These are phyloP conservation scores for Phytophthora idaei DNA, from an alignment of 352 stramenopile species.

Conservation along the genomic window DNA sequence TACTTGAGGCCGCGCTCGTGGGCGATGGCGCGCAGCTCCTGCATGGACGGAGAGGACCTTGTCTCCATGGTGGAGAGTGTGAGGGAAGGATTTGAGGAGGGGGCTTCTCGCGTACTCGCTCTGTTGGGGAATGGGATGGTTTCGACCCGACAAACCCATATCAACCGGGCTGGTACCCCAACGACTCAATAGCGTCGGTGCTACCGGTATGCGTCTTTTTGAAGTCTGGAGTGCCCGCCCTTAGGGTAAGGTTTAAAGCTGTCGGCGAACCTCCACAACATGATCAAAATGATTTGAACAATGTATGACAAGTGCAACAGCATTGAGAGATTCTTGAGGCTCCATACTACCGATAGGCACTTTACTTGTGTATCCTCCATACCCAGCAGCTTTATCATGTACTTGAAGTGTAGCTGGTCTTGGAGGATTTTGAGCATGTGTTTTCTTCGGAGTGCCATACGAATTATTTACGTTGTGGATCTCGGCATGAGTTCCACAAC, in stretches of 20 bases:
- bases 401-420: background rate
- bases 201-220: constrained; percentile 32
- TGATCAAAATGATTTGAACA: constrained; percentile 1
- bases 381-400: background rate
- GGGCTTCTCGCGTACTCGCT: constrained; percentile 25
- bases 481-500: background rate
- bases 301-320: constrained; percentile 8
- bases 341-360: too few species aligned
- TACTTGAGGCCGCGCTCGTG: constrained; percentile 84
- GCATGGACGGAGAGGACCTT: constrained; percentile 82
- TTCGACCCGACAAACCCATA: constrained; percentile 39
- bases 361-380: too few species aligned
- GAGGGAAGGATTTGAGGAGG: background rate
- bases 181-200: constrained; percentile 30
- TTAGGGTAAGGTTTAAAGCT: constrained; percentile 11
- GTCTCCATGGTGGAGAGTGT: constrained; percentile 65
- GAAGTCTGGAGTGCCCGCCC: constrained; percentile 15
- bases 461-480: background rate
- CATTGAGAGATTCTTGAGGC: background rate
- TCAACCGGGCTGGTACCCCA: constrained; percentile 11
- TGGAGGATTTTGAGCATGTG: background rate
- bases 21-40: constrained; percentile 69
- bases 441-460: constrained; percentile 1
- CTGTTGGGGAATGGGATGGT: constrained; percentile 35
- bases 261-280: constrained; percentile 15